Base-by-base conservation (phyloP, 106 monocot genomes). In the Dendrobium officinale region DNA sequence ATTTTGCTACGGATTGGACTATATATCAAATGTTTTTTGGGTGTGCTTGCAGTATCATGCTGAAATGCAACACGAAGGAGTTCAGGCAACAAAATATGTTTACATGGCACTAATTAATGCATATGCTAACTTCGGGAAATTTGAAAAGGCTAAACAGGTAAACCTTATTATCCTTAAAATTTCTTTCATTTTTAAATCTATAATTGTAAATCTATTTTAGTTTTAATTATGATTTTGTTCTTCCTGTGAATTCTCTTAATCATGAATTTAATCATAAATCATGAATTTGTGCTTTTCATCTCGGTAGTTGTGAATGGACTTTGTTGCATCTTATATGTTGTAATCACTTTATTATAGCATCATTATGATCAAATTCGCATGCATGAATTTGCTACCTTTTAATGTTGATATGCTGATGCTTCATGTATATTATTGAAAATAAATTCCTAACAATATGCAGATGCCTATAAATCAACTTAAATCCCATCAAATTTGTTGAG, bases 71-170 rank as follows among this genome's bases (percentile, higher is more conserved):
- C 85, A 72, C 77, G 83, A 56, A 70, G 88, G 89, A 75, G 40
- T 94, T 78, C 51, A 79, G 40, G 48, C 78, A 37, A 86, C 90
- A 22, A 94, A 88, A 78, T 83, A 81, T 75, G 82, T 94, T 79
- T 89, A 82, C 42, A 88, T 92, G 82, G 83, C 92, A 10, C 85
- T 98, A 43, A 90, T 98, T 84, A 89, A 89, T 81, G 97, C 94
- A 41, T 98, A 86, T 79, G 81, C 92, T 56, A 94, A 88, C 59
- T 85, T 94, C 81, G 88, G 89, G 67, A 91, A 88, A 15, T 92
- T 98, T 88, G 87, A 94, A 48, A 84, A 86, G 85, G 97, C 94
- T 74, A 94, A 91, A 78, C 82, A 98, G 92, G 97, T 98, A 89
- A 82, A 16, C 19, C 22, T 75, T 40, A 15, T 64, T 47, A 9